Percentiles rank a stretch among this genome's conserved stretches.
These are phyloP conservation scores for Jackrogersella multiformis DNA, from an alignment of 495 filamentous ascomycete species.

Conservation along the genomic window DNA sequence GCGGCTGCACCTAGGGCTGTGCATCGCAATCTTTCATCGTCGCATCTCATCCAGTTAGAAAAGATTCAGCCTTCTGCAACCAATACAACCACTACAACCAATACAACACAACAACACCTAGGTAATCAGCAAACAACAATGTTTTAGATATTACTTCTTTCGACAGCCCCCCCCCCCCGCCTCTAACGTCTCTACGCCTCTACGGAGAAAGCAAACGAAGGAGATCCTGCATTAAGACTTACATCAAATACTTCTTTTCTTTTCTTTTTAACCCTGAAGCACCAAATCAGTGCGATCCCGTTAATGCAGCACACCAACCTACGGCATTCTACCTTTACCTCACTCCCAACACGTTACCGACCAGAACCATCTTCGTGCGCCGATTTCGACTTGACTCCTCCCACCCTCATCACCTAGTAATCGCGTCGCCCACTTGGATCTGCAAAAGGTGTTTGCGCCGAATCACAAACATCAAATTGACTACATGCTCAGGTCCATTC, in stretches of 20 bases:
- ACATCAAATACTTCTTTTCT: neutral
- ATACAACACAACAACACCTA: conserved; percentile 24
- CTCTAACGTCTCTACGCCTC: neutral
- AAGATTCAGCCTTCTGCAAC: conserved; percentile 29
- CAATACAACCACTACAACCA: neutral
- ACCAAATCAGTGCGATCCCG: conserved; percentile 9
- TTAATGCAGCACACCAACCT: conserved; percentile 1
- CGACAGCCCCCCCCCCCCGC: neutral
- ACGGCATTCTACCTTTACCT: conserved; percentile 16
- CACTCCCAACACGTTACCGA: conserved; percentile 20
- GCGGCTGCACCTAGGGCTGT: conserved; percentile 32
- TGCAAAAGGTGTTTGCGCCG: conserved; percentile 10
- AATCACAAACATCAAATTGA: neutral
- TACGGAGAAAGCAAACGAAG: conserved; percentile 20
- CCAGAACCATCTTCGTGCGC: neutral
- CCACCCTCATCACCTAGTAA: conserved; percentile 1
- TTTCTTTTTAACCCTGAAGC: conserved; percentile 1
- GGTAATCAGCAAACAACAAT: conserved; percentile 35
- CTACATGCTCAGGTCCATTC: conserved; percentile 17
- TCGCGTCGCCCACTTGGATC: neutral
- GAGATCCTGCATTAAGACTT: conserved; percentile 4
- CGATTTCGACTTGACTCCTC: conserved; percentile 12
- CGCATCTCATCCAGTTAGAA: conserved; percentile 29
- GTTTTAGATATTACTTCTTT: conserved; percentile 26
- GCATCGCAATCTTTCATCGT: conserved; percentile 37